Evolutionary conservation across 176 grass and related monocot genomes (phyloP).

Genomic region (Themeda triandra): DNA sequence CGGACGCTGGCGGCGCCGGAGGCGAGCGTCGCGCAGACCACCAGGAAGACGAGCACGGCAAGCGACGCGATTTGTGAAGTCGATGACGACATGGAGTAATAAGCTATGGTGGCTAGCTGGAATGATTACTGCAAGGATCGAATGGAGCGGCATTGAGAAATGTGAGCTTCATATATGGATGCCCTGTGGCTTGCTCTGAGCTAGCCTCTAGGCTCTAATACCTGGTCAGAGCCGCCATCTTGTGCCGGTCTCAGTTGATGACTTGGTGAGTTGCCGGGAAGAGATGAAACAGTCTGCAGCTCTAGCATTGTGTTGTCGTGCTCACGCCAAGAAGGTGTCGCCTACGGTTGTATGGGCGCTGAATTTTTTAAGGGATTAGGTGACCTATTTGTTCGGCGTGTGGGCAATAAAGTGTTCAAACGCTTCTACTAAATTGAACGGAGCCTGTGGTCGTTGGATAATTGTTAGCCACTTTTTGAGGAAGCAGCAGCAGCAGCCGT

Average conservation of each 20-base stretch:
- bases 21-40: background rate
- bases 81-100: background rate
- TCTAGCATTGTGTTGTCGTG: background rate
- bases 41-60: background rate
- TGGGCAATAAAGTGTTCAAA: slow-evolving; percentile 33
- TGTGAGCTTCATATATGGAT: background rate
- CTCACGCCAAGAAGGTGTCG: slow-evolving; percentile 18
- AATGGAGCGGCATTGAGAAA: background rate
- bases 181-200: background rate
- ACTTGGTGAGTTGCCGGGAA: slow-evolving; percentile 35
- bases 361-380: slow-evolving; percentile 23
- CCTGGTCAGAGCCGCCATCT: slow-evolving; percentile 45
- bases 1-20: slow-evolving; percentile 33
- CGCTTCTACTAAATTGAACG: slow-evolving; percentile 20
- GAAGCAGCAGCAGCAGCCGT: background rate
- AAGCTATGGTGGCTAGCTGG: background rate
- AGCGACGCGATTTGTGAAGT: background rate
- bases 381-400: slow-evolving; percentile 39
- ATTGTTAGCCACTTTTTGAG: slow-evolving; percentile 10
- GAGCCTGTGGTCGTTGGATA: slow-evolving; percentile 20
- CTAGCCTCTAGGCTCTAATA: background rate
- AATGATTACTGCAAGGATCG: background rate
- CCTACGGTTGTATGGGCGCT: background rate
- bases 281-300: background rate
- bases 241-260: background rate